Base-by-base conservation (phyloP, 2,329 filamentous ascomycete species). In the Fusarium palustre region DNA sequence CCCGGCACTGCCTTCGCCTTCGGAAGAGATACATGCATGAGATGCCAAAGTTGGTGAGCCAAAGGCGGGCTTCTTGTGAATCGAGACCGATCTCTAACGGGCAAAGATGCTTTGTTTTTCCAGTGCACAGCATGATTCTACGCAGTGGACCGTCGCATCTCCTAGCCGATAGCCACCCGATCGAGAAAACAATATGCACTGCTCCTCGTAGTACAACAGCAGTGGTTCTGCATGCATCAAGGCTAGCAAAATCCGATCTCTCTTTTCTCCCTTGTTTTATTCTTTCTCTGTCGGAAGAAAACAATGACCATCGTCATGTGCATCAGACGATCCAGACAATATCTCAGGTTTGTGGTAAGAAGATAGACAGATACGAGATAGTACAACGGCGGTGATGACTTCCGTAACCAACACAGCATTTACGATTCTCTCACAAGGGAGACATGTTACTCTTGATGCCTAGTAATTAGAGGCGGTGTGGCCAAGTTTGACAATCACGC, bases 261-360 rank as follows among this genome's bases (percentile, higher is more conserved):
- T 31, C 16, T 34, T 22, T 16, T 20, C 31, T n/a, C 36, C 33
- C 25, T n/a, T 30, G 10, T 11, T 25, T 25, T 25, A 25, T 25
- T 25, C 7, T 25, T 38, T 45, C 22, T 20, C 16, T n/a, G n/a
- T n/a, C n/a, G n/a, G 24, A 16, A 34, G 22, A 25, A 28, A 38
- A 68, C 55, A 70, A 45, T 71, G 62, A 33, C 18, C 47, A n/a
- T 55, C 50, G 22, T 58, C 59, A 54, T 74, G 68, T 59, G 60
- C 39, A 24, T 36, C 66, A 18, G 49, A 57, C 13, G 49, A 68
- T 66, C 45, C 30, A 70, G 39, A 60, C 60, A 33, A 63, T 48
- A 39, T 66, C 20, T 45, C 28, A 24, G 57, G 22, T 22, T 70
- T 58, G 20, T 73, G 48, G 13, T 70, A 55, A 60, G 45, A 57